Base-by-base conservation (phyloP, 352 stramenopile genomes). In the Phytophthora agathidicida region DNA sequence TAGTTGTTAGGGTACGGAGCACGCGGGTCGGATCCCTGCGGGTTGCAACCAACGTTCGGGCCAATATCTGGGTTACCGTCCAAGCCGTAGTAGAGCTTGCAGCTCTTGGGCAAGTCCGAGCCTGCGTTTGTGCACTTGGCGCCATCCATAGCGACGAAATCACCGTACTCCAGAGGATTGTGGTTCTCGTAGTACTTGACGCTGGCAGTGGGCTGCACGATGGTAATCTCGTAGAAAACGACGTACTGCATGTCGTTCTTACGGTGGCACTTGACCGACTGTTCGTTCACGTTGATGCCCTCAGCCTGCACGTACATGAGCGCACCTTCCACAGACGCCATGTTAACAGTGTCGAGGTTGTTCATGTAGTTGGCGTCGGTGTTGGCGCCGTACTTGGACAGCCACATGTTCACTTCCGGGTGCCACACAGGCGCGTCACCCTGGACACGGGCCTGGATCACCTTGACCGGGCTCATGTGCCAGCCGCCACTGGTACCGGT, bases 251-350 rank as follows among this genome's bases (percentile, higher is more conserved):
- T 80, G 24, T 56, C 44, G 60, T 68, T 83, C 62, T 84, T 86
- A n/a, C 79, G 76, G 43, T 72, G 19, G 54, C 73, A 83, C 17
- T 62, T 64, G 32, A 71, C 60, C 20, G 52, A 67, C 38, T 73
- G 61, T 37, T 76, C 61, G 10, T 73, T 49, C 26, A 60, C 39
- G 56, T 81, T 78, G 72, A 86, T 82, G 30, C 75, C 64, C 48
- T 86, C 75, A 16, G 72, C 69, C 51, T 86, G 75, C 31, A 83
- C 64, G 61, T 80, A 86, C 75, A 80, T 77, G 46, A 86, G 55
- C 43, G 70, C 75, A 31, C 75, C 75, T 60, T 86, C 75, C 11
- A 86, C 70, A 13, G 45, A 69, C 10, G 68, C 65, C 50, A 64
- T 79, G 59, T 83, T 86, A 42, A 86, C 71, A 20, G 71, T 72